phyloP scores from a whole-genome alignment of 1,284 basidiomycete species.

The Albatrellus sp. region DNA sequence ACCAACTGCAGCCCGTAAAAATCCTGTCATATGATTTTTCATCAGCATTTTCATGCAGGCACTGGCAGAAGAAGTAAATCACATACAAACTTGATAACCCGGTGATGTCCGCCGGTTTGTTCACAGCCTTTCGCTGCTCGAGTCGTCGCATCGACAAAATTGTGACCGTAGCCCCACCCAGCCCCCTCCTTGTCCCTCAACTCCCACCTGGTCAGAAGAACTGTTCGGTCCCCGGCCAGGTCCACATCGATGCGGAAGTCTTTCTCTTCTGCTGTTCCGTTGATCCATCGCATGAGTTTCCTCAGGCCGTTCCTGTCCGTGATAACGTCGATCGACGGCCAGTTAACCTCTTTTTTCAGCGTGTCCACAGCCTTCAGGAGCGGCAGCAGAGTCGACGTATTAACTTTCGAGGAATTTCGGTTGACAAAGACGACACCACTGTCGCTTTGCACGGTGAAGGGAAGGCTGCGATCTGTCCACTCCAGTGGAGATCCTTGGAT shows the following conservation, averaged over 20 bases:
- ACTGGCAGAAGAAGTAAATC: background rate
- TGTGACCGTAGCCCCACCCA: constrained; percentile 28
- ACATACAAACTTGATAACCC: constrained; percentile 26
- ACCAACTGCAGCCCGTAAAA: constrained; percentile 35
- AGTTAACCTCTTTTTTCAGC: constrained; percentile 22
- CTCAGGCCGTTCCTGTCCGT: constrained; percentile 39
- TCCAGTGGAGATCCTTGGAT: constrained; percentile 28
- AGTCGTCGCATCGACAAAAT: constrained; percentile 34
- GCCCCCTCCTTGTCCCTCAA: constrained; percentile 21
- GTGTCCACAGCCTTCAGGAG: constrained; percentile 31
- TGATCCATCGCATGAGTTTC: constrained; percentile 37
- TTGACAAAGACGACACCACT: constrained; percentile 26
- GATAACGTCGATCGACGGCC: constrained; percentile 33
- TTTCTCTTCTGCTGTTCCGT: constrained; percentile 8
- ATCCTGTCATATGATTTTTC: constrained; percentile 20
- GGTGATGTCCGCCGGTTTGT: constrained; percentile 21
- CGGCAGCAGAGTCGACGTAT: constrained; percentile 26
- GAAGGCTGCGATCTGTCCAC: constrained; percentile 28
- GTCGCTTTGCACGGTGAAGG: constrained; percentile 32
- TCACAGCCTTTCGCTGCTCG: constrained; percentile 18
- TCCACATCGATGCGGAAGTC: constrained; percentile 43
- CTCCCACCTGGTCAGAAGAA: constrained; percentile 38
- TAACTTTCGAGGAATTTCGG: constrained; percentile 31
- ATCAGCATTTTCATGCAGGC: background rate
- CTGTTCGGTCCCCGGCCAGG: constrained; percentile 31